Evolutionary conservation across 768 basidiomycete genomes (phyloP).

Genomic region (Mycena albidolilacea): DNA sequence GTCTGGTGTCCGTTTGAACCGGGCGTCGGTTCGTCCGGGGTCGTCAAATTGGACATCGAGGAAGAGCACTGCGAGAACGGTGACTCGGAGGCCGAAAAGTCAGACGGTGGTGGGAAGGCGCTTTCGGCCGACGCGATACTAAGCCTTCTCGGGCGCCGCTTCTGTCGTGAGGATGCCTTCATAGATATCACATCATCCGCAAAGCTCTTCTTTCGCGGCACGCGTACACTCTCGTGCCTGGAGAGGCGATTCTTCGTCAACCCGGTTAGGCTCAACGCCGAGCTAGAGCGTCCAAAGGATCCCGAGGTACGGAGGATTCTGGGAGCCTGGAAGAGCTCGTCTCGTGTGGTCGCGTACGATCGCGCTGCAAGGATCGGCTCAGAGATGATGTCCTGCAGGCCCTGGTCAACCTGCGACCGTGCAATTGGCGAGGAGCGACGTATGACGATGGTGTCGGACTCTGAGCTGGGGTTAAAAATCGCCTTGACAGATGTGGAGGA

Average conservation of each 20-base stretch:
- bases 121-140: slow-evolving; percentile 51
- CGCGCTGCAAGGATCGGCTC: slow-evolving; percentile 79
- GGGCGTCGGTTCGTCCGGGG: slow-evolving; percentile 38
- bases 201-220: slow-evolving; percentile 71
- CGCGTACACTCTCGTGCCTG: slow-evolving; percentile 79
- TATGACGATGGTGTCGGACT: slow-evolving; percentile 74
- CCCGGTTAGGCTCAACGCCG: slow-evolving; percentile 72
- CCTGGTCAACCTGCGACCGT: slow-evolving; percentile 81
- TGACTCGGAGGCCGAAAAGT: slow-evolving; percentile 48
- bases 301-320: slow-evolving; percentile 55
- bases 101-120: slow-evolving; percentile 38
- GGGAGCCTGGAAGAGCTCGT: slow-evolving; percentile 73
- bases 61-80: slow-evolving; percentile 58
- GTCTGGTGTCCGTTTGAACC: slow-evolving; percentile 39
- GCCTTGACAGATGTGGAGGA: slow-evolving; percentile 76
- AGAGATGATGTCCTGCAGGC: slow-evolving; percentile 86
- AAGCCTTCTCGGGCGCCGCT: slow-evolving; percentile 52
- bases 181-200: slow-evolving; percentile 51
- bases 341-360: slow-evolving; percentile 72
- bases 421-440: slow-evolving; percentile 76
- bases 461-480: slow-evolving; percentile 68
- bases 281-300: slow-evolving; percentile 67
- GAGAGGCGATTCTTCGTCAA: slow-evolving; percentile 75
- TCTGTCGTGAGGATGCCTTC: slow-evolving; percentile 42
- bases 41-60: slow-evolving; percentile 41